phyloP scores from a whole-genome alignment of 1,284 basidiomycete genomes.

The Tilletia setariae region DNA sequence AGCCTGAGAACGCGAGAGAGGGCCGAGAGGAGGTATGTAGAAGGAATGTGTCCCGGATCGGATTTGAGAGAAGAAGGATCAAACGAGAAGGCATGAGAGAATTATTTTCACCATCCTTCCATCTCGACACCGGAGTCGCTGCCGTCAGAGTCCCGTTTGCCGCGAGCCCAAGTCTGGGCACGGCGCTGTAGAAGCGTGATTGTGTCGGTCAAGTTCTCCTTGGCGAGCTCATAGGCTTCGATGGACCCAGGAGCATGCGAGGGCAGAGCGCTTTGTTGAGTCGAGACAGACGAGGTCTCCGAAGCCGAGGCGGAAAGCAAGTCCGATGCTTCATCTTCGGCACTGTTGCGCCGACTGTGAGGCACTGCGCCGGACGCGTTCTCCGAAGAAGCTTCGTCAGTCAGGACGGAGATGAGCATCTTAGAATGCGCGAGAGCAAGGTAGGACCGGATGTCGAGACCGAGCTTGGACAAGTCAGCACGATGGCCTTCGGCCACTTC shows the following conservation, averaged over 20 bases:
- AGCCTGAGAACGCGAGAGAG: too few relatives aligned
- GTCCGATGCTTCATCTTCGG: neutral
- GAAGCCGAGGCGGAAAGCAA: neutral
- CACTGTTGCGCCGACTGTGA: neutral
- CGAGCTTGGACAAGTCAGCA: neutral
- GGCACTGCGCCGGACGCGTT: neutral
- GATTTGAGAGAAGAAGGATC: neutral
- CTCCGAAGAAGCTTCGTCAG: neutral
- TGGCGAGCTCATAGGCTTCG: slow-evolving; percentile 18
- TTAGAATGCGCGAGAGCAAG: slow-evolving; percentile 9
- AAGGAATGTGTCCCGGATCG: neutral
- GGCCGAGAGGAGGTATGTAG: too few relatives aligned
- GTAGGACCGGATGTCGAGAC: neutral
- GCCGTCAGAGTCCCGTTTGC: slow-evolving; percentile 9
- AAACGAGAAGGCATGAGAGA: neutral
- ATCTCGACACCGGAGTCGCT: slow-evolving; percentile 20
- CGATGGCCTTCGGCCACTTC: neutral
- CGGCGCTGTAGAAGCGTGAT: slow-evolving; percentile 18
- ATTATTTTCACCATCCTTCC: slow-evolving; percentile 4
- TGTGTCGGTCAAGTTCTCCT: slow-evolving; percentile 24
- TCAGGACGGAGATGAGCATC: neutral
- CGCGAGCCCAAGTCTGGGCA: neutral
- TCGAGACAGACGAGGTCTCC: slow-evolving; percentile 7
- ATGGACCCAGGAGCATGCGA: slow-evolving; percentile 6
- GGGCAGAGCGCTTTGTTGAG: neutral